phyloP scores from a whole-genome alignment of 2,329 filamentous ascomycete species.

The Blumeria graminis region DNA sequence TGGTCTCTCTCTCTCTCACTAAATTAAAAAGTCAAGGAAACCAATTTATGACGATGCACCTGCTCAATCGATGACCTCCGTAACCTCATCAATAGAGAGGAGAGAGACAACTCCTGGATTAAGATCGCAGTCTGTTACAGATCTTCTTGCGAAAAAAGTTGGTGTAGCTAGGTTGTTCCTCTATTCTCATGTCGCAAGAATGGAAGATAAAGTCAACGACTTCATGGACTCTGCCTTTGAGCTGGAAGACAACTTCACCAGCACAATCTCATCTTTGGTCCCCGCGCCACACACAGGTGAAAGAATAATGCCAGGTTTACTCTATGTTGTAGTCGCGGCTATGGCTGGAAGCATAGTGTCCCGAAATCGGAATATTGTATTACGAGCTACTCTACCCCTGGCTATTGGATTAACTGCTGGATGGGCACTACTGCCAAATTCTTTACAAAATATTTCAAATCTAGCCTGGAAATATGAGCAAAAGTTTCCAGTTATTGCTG shows the following conservation, averaged over 20 bases:
- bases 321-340: slow-evolving; percentile 81
- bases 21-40: slow-evolving; percentile 24
- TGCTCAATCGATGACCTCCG: background rate
- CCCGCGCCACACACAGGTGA: slow-evolving; percentile 70
- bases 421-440: slow-evolving; percentile 67
- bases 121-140: slow-evolving; percentile 52
- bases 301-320: slow-evolving; percentile 63
- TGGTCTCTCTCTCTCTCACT: slow-evolving; percentile 2
- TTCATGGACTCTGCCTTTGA: slow-evolving; percentile 59
- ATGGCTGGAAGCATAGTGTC: slow-evolving; percentile 89
- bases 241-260: slow-evolving; percentile 74
- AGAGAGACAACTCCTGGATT: slow-evolving; percentile 8
- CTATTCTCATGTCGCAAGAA: slow-evolving; percentile 46
- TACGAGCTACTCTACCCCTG: slow-evolving; percentile 54
- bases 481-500: slow-evolving; percentile 57
- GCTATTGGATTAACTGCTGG: slow-evolving; percentile 63
- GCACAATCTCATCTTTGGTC: slow-evolving; percentile 68
- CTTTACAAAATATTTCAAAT: slow-evolving; percentile 69
- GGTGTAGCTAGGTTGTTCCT: slow-evolving; percentile 57
- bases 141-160: slow-evolving; percentile 67
- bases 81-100: background rate
- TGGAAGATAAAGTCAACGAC: slow-evolving; percentile 65
- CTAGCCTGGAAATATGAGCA: slow-evolving; percentile 86
- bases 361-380: slow-evolving; percentile 63
- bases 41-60: slow-evolving; percentile 56